Percentiles rank a stretch among this genome's conserved stretches.
phyloP scores from a whole-genome alignment of 106 monocot species.

The Hemerocallis citrina region DNA sequence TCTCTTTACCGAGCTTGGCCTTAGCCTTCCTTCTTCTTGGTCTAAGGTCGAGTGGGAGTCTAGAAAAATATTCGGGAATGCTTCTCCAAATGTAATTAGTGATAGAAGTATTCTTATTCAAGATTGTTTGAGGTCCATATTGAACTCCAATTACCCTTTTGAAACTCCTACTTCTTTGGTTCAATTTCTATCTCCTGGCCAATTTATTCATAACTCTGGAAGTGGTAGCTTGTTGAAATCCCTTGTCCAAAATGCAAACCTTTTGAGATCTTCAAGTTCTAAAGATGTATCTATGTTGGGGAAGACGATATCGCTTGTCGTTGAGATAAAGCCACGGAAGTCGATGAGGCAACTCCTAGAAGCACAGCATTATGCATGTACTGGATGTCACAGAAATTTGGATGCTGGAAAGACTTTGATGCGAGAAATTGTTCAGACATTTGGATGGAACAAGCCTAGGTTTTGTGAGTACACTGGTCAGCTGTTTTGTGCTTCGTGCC shows the following conservation, averaged over 20 bases:
- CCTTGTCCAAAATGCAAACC: slow-evolving; percentile 16
- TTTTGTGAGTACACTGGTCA: slow-evolving; percentile 86
- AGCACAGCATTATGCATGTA: slow-evolving; percentile 75
- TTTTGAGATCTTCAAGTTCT: background rate
- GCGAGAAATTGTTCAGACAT: slow-evolving; percentile 45
- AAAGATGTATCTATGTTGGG: slow-evolving; percentile 35
- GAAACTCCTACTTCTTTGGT: slow-evolving; percentile 52
- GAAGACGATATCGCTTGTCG: slow-evolving; percentile 67
- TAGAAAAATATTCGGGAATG: slow-evolving; percentile 82
- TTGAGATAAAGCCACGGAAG: slow-evolving; percentile 56
- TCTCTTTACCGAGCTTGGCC: slow-evolving; percentile 43
- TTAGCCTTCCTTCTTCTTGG: slow-evolving; percentile 77
- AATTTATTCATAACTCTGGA: slow-evolving; percentile 16
- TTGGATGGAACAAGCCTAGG: slow-evolving; percentile 63
- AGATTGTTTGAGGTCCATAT: slow-evolving; percentile 72
- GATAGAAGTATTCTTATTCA: slow-evolving; percentile 80
- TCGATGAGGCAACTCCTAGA: slow-evolving; percentile 69
- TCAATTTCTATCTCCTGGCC: slow-evolving; percentile 63
- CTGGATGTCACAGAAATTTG: slow-evolving; percentile 66
- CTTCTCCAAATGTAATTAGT: slow-evolving; percentile 64
- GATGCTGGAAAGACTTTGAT: slow-evolving; percentile 49
- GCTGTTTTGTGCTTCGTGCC: slow-evolving; percentile 81
- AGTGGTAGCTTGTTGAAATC: slow-evolving; percentile 26
- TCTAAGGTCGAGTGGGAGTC: slow-evolving; percentile 63
- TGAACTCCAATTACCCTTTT: slow-evolving; percentile 45